These are phyloP conservation scores for Acanthamoeba polyphaga DNA, from an alignment of 208 protist species.

Conservation along the genomic window DNA sequence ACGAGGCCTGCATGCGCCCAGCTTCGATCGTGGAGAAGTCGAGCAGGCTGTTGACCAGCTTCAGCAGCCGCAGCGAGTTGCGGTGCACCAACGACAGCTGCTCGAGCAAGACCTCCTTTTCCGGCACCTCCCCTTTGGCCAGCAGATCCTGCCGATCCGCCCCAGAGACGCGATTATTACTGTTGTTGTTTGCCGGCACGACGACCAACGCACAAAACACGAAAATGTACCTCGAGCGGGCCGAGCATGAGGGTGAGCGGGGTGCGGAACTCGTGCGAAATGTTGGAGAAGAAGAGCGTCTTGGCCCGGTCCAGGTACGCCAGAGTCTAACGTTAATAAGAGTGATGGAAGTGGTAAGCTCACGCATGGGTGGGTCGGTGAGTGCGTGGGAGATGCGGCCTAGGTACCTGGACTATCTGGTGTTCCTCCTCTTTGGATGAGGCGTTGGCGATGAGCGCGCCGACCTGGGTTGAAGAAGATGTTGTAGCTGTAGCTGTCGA, in stretches of 20 bases:
- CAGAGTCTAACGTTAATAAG: neutral
- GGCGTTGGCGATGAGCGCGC: neutral
- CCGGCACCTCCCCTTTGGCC: neutral
- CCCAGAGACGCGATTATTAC: no score
- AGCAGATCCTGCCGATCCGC: neutral
- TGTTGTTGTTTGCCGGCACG: no score
- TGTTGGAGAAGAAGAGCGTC: slow-evolving; percentile 81
- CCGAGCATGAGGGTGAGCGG: slow-evolving; percentile 81
- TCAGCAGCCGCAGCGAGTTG: slow-evolving; percentile 60
- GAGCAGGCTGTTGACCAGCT: slow-evolving; percentile 78
- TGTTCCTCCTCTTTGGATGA: slow-evolving; percentile 43
- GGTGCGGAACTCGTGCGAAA: slow-evolving; percentile 80
- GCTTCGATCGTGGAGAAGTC: slow-evolving; percentile 79
- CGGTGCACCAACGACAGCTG: slow-evolving; percentile 50
- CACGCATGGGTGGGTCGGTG: no score
- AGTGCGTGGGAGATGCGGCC: no score
- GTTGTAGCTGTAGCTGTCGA: slow-evolving; percentile 1
- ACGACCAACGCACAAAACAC: no score
- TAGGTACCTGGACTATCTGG: neutral
- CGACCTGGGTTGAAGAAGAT: slow-evolving; percentile 67
- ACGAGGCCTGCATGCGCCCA: slow-evolving; percentile 73
- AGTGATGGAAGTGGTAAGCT: no score
- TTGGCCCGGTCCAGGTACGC: slow-evolving; percentile 78
- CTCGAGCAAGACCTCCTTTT: neutral
- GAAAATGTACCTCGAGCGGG: slow-evolving; percentile 42